Conservation (phyloP, 2,329 filamentous ascomycete species). For the Coniochaeta sp. region DNA sequence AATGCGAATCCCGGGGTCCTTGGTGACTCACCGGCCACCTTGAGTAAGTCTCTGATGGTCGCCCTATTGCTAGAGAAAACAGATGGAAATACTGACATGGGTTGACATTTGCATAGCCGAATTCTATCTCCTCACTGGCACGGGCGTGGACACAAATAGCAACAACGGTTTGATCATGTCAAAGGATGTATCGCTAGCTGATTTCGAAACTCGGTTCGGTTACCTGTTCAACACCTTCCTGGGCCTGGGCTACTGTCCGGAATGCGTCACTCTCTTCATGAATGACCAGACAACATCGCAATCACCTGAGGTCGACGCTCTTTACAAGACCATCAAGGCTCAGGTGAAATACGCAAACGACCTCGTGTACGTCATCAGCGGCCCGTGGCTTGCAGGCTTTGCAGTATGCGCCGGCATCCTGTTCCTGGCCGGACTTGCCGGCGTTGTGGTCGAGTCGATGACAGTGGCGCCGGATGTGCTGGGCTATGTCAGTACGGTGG, state of each 20-base stretch:
- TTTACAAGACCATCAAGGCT: neutral
- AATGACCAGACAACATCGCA: neutral
- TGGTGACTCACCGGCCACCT: neutral
- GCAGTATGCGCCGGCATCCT: constrained; percentile 5
- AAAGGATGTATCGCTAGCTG: neutral
- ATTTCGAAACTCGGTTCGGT: constrained; percentile 7
- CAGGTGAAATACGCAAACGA: neutral
- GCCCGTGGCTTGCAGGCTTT: constrained; percentile 4
- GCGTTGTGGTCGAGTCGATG: constrained; percentile 5
- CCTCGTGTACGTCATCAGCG: constrained; percentile 2
- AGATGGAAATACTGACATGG: neutral
- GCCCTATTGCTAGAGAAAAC: neutral
- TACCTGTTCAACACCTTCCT: constrained; percentile 11
- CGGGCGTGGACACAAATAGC: neutral
- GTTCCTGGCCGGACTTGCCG: constrained; percentile 2
- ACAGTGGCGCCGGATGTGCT: constrained; percentile 9
- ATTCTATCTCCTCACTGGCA: neutral
- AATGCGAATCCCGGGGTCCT: neutral
- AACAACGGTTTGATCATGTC: constrained; percentile 3
- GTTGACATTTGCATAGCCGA: neutral
- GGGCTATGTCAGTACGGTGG: constrained; percentile 9
- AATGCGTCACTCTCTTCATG: neutral
- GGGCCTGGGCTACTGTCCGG: constrained; percentile 8
- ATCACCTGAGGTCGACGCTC: neutral
- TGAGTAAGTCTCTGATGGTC: neutral